phyloP scores from a whole-genome alignment of 768 basidiomycete species.

The Lactarius hengduanensis region DNA sequence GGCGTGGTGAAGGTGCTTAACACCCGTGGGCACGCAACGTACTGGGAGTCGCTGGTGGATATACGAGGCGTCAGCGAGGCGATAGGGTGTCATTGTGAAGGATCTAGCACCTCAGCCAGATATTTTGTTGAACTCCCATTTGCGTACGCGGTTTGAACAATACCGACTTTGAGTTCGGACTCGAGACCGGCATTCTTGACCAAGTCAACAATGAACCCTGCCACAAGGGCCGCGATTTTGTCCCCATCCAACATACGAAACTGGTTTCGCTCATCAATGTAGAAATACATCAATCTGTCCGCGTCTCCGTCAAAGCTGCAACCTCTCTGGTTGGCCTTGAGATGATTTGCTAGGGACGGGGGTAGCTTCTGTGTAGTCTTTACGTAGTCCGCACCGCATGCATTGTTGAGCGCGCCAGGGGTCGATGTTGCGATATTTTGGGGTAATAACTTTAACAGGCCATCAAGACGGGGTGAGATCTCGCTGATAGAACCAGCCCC shows the following conservation, averaged over 20 bases:
- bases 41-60: conserved; percentile 79
- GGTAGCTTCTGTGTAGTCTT: conserved; percentile 91
- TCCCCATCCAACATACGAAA: conserved; percentile 98
- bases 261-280: conserved; percentile 68
- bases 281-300: conserved; percentile 95
- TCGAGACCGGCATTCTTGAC: conserved; percentile 84
- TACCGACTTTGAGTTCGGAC: conserved; percentile 76
- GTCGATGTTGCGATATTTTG: conserved; percentile 67
- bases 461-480: conserved; percentile 58
- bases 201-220: conserved; percentile 88
- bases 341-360: conserved; percentile 60
- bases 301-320: conserved; percentile 98
- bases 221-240: conserved; percentile 93
- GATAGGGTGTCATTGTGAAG: background rate
- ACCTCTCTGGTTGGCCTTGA: conserved; percentile 73
- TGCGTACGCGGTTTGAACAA: conserved; percentile 98
- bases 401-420: conserved; percentile 73
- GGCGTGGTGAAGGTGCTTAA: conserved; percentile 97
- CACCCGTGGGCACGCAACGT: conserved; percentile 92
- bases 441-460: conserved; percentile 59
- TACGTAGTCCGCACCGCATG: conserved; percentile 95
- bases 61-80: background rate
- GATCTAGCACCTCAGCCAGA: conserved; percentile 61
- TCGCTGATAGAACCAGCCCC: conserved; percentile 71
- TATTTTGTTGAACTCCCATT: conserved; percentile 97